Percentiles rank a stretch among this genome's conserved stretches.
These are phyloP conservation scores for Rhypophila decipiens DNA, from an alignment of 495 filamentous ascomycete genomes.

Conservation along the genomic window DNA sequence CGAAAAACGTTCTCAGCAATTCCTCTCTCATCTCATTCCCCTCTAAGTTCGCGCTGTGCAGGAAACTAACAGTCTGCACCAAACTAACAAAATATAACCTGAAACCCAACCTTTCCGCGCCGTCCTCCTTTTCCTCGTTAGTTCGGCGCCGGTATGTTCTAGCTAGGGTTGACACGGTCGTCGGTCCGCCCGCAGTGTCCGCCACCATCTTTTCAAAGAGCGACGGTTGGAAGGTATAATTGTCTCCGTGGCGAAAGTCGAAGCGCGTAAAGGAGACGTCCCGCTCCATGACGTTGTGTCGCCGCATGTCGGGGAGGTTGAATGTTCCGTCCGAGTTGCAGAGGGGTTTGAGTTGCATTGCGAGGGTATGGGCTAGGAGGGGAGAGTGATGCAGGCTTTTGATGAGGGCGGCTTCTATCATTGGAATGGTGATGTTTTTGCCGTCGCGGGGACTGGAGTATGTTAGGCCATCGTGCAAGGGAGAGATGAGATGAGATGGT, in stretches of 20 bases:
- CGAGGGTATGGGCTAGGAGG: conserved; percentile 19
- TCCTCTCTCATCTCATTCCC: conserved; percentile 1
- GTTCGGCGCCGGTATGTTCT: conserved; percentile 22
- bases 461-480: not conserved
- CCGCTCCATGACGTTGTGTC: conserved; percentile 33
- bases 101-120: conserved; percentile 9
- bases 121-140: conserved; percentile 21
- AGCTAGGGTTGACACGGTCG: conserved; percentile 21
- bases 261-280: conserved; percentile 30
- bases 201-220: conserved; percentile 26
- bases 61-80: conserved; percentile 6
- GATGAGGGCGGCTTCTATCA: conserved; percentile 26
- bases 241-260: conserved; percentile 28
- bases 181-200: conserved; percentile 21
- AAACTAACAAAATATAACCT: conserved; percentile 9
- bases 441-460: conserved; percentile 27
- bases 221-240: conserved; percentile 30
- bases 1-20: not conserved
- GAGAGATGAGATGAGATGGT: not conserved
- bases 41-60: conserved; percentile 3
- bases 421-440: conserved; percentile 25
- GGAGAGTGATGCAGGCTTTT: conserved; percentile 18
- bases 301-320: conserved; percentile 25
- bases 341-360: conserved; percentile 17
- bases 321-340: conserved; percentile 26